phyloP scores from a whole-genome alignment of 1,284 basidiomycete species.

The Ceratobasidium sp. region DNA sequence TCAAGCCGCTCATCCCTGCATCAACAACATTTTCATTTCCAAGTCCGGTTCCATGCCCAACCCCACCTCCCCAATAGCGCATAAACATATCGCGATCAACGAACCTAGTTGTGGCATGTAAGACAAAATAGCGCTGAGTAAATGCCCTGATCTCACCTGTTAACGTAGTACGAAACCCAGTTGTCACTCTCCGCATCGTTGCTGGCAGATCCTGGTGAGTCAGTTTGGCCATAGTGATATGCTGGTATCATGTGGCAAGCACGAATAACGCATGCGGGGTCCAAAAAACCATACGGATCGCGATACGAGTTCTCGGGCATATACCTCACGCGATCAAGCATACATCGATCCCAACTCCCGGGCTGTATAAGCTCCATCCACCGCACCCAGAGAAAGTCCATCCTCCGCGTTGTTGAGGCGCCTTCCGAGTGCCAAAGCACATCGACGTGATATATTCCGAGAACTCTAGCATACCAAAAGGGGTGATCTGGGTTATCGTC shows the following conservation, averaged over 20 bases:
- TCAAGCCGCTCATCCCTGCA: no score
- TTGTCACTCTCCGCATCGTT: neutral
- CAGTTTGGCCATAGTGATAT: conserved; percentile 28
- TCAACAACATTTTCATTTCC: no score
- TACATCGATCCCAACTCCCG: neutral
- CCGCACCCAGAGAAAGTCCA: conserved; percentile 55
- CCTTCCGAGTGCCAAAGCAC: neutral
- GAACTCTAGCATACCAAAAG: conserved; percentile 48
- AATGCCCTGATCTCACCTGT: neutral
- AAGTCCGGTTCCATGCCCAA: neutral
- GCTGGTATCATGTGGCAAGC: conserved; percentile 53
- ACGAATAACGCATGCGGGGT: conserved; percentile 52
- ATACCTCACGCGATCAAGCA: neutral
- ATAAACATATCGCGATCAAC: conserved; percentile 26
- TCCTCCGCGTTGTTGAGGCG: neutral
- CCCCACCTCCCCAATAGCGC: conserved; percentile 12
- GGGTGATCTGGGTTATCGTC: conserved; percentile 17
- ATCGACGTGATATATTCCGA: conserved; percentile 49
- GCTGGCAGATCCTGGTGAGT: neutral
- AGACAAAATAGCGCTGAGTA: neutral
- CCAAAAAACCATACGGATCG: conserved; percentile 52
- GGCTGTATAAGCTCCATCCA: neutral
- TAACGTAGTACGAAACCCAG: neutral
- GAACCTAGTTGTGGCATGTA: neutral
- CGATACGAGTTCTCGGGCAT: neutral